These are phyloP conservation scores for Hemileia vastatrix DNA, from an alignment of 1,284 basidiomycete genomes.

Conservation along the genomic window DNA sequence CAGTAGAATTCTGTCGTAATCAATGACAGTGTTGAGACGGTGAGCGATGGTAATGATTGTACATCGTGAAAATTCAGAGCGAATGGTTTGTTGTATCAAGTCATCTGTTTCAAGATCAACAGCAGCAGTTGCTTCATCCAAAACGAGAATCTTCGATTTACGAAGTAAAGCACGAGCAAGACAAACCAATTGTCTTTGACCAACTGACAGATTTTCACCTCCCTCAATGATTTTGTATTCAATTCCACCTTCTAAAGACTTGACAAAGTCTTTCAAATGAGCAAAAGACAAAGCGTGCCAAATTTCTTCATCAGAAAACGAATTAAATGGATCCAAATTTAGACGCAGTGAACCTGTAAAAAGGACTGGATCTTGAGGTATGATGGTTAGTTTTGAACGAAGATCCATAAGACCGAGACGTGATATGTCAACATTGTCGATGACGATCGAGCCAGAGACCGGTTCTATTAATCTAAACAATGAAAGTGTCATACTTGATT, in stretches of 20 bases:
- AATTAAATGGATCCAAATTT: constrained; percentile 67
- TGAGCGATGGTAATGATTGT: constrained; percentile 24
- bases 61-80: constrained; percentile 54
- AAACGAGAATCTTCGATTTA: constrained; percentile 50
- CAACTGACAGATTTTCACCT: no score
- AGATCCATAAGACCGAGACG: constrained; percentile 69
- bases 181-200: constrained; percentile 56
- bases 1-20: constrained; percentile 72
- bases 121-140: constrained; percentile 50
- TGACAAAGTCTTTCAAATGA: constrained; percentile 61
- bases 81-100: constrained; percentile 73
- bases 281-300: constrained; percentile 71
- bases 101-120: constrained; percentile 59
- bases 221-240: constrained; percentile 52
- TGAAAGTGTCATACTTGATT: constrained; percentile 62
- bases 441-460: constrained; percentile 61
- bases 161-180: constrained; percentile 51
- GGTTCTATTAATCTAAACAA: constrained; percentile 77
- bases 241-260: constrained; percentile 50
- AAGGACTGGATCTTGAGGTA: constrained; percentile 52
- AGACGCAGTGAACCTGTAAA: constrained; percentile 24
- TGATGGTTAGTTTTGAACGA: constrained; percentile 52
- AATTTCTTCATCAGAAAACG: constrained; percentile 63
- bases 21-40: constrained; percentile 44
- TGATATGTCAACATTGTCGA: constrained; percentile 72